These are phyloP conservation scores for Solanum neorickii DNA, from an alignment of 257 asterid genomes.

Conservation along the genomic window DNA sequence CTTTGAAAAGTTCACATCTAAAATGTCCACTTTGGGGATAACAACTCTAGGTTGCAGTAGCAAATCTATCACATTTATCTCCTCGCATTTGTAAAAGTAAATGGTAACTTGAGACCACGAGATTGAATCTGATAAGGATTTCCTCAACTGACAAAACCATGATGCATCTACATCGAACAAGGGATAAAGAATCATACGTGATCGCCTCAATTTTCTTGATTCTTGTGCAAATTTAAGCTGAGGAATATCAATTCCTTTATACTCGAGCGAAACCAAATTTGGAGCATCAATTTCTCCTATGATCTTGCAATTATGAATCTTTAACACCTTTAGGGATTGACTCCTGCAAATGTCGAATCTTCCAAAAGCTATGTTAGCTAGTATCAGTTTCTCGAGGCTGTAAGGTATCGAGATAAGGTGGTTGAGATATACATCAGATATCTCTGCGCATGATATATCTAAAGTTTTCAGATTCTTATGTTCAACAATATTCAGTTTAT, in stretches of 20 bases:
- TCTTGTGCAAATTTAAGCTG: background rate
- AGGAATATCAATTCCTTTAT: background rate
- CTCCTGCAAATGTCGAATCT: background rate
- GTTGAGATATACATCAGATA: background rate
- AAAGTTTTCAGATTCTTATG: background rate
- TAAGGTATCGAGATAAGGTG: background rate
- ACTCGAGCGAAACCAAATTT: background rate
- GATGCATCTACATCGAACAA: background rate
- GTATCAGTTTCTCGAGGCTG: background rate
- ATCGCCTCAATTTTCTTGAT: background rate
- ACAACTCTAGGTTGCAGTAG: background rate
- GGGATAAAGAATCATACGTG: background rate
- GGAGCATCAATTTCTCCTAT: background rate
- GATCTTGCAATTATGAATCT: background rate
- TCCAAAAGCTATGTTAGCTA: background rate
- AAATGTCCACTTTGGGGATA: background rate
- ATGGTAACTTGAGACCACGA: background rate
- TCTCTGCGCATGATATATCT: background rate
- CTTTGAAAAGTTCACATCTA: background rate
- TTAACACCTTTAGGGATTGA: background rate
- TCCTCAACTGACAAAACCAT: background rate
- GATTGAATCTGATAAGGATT: background rate
- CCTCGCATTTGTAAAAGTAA: background rate
- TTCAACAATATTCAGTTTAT: background rate
- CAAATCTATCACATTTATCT: background rate